Conservation (phyloP, 2,329 filamentous ascomycete genomes). For the Blastomyces parvus region DNA sequence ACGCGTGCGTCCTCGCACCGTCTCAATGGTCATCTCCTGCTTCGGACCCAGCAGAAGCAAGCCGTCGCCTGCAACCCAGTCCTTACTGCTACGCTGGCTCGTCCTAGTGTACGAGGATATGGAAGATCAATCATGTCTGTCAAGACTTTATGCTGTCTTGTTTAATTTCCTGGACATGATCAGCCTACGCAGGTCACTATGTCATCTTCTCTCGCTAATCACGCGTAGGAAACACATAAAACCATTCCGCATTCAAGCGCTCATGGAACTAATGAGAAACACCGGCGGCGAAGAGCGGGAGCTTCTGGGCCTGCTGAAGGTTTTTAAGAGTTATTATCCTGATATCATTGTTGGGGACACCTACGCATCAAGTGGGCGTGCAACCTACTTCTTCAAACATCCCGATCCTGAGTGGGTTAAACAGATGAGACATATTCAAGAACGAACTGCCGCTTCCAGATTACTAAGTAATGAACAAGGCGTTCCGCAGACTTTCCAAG, state of each 20-base stretch:
- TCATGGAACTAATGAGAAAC: conserved; percentile 45
- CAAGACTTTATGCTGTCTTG: conserved; percentile 62
- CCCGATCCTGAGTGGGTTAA: conserved; percentile 68
- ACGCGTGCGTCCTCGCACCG: conserved; percentile 49
- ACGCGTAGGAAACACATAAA: conserved; percentile 75
- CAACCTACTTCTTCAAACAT: conserved; percentile 44
- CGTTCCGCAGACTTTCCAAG: conserved; percentile 51
- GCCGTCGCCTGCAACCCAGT: conserved; percentile 61
- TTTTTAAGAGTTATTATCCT: conserved; percentile 88
- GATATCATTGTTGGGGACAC: conserved; percentile 72
- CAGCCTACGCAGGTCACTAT: conserved; percentile 59
- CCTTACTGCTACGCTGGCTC: conserved; percentile 65
- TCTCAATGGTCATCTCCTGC: conserved; percentile 59
- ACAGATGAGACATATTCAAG: conserved; percentile 59
- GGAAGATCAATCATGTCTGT: conserved; percentile 53
- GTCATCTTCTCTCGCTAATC: conserved; percentile 68
- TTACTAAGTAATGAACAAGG: neutral
- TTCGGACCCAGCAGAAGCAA: conserved; percentile 72
- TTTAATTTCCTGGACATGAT: conserved; percentile 78
- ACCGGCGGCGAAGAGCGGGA: conserved; percentile 60
- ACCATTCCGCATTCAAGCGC: conserved; percentile 68
- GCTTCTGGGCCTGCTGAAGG: conserved; percentile 61
- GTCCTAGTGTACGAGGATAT: conserved; percentile 65
- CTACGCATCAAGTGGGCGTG: conserved; percentile 32
- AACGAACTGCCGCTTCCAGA: conserved; percentile 32